Base-by-base conservation (phyloP, 768 basidiomycete genomes). In the Rossbeevera mucosa region DNA sequence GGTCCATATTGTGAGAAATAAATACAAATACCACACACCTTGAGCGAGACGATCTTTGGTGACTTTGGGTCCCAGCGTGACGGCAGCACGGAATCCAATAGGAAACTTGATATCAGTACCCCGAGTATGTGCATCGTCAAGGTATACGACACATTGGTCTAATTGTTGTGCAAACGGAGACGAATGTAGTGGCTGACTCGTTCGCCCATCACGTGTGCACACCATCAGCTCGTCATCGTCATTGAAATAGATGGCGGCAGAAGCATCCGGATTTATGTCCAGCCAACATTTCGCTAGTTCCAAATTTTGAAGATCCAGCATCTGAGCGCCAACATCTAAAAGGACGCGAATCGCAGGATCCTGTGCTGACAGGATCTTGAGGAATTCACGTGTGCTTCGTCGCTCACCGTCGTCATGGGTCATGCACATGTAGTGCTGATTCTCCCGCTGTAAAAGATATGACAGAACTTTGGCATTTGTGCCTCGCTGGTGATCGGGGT, bases 311-410 rank as follows among this genome's bases (percentile, higher is more conserved):
- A 76, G 55, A 38, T 81, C 79, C 3, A 81, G 67, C 49, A 81
- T 75, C 56, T 81, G 80, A 0, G 80, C 78, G 0, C 80, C 80
- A 7, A 81, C 76, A 48, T 82, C 80, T 3, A 81, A 60, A 21
- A 81, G 59, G 13, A 81, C 76, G 30, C 69, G 67, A 13, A 80
- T 65, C 11, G 64, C 56, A 0, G 73, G 72, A 0, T 46, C 46
- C 51, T 76, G 69, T 1, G 43, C 9, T 3, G 65, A 59, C 2
- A 81, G 14, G 20, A 62, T 42, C 2, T 54, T 22, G 26, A 78
- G 52, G 45, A 66, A 26, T 8, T 50, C 13, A 1, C 4, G n/a
- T 0, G 60, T 48, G 2, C 21, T 43, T 18, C 41, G 24, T 26
- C 51, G 28, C n/a, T 45, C 13, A 2, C 47, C 50, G 9, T 31